These are phyloP conservation scores for Penicillium silybi DNA, from an alignment of 495 filamentous ascomycete species.

Conservation along the genomic window DNA sequence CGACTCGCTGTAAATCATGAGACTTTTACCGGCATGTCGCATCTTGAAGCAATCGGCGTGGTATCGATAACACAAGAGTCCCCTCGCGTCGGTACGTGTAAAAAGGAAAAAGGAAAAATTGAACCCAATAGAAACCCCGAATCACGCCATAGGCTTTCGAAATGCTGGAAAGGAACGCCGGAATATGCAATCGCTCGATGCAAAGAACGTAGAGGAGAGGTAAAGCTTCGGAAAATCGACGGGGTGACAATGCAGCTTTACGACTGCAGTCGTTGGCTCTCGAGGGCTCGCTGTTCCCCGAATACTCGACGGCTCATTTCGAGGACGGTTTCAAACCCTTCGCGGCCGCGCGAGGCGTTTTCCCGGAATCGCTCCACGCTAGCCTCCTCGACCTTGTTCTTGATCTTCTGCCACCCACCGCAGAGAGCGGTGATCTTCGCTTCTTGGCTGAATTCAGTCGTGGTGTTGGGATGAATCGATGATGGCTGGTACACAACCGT, in stretches of 20 bases:
- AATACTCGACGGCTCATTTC: conserved; percentile 93
- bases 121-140: conserved; percentile 24
- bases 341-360: conserved; percentile 81
- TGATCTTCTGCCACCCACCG: conserved; percentile 93
- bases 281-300: conserved; percentile 75
- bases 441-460: conserved; percentile 79
- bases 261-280: conserved; percentile 31
- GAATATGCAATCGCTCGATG: conserved; percentile 37
- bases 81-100: background rate
- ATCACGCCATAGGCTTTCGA: conserved; percentile 24
- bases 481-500: conserved; percentile 78
- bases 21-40: conserved; percentile 20
- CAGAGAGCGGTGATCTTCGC: conserved; percentile 91
- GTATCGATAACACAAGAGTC: conserved; percentile 9
- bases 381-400: conserved; percentile 88
- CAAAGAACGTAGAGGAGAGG: conserved; percentile 10
- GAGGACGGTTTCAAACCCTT: conserved; percentile 91
- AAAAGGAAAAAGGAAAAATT: conserved; percentile 6
- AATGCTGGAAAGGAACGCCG: conserved; percentile 28
- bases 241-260: background rate
- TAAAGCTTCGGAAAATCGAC: conserved; percentile 1
- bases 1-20: conserved; percentile 11
- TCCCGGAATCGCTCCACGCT: conserved; percentile 84
- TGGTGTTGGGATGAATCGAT: conserved; percentile 44
- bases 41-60: conserved; percentile 11